Evolutionary conservation across 805 yeast species (phyloP).

Genomic region (Millerago galiae): DNA sequence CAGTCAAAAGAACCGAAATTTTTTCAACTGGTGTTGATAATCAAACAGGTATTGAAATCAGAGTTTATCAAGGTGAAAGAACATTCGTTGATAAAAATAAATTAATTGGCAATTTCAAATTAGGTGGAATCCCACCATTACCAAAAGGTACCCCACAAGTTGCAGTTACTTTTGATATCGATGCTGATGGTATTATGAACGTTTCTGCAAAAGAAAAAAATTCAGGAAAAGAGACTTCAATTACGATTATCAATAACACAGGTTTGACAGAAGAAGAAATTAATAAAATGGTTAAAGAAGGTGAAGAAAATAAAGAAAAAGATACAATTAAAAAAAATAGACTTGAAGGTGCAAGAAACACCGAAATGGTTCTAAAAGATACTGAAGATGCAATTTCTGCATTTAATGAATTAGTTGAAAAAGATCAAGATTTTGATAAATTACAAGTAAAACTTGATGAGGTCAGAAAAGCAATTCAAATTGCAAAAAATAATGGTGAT

Average conservation of each 20-base stretch:
- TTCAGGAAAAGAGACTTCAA: conserved; percentile 70
- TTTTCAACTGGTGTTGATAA: conserved; percentile 82
- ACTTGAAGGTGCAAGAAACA: conserved; percentile 69
- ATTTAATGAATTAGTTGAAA: conserved; percentile 42
- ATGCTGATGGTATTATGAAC: conserved; percentile 78
- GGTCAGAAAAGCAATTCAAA: conserved; percentile 59
- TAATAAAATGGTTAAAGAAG: conserved; percentile 55
- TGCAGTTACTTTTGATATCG: conserved; percentile 69
- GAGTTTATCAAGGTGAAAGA: conserved; percentile 79
- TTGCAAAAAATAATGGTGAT: conserved; percentile 57
- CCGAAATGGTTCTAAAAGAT: conserved; percentile 76
- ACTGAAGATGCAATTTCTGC: conserved; percentile 81
- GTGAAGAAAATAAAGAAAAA: conserved; percentile 50
- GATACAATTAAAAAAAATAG: conserved; percentile 57
- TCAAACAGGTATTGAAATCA: conserved; percentile 76
- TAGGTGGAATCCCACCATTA: conserved; percentile 66
- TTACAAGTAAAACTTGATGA: conserved; percentile 42
- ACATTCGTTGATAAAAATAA: conserved; percentile 73
- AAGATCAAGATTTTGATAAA: conserved; percentile 45
- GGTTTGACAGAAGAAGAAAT: conserved; percentile 69
- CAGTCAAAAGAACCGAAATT: conserved; percentile 65
- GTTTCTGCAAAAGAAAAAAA: conserved; percentile 78
- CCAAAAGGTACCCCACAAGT: conserved; percentile 80
- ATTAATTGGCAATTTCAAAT: conserved; percentile 65
- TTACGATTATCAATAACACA: conserved; percentile 63